A percentile compares a stretch with the other conserved stretches of the same genome.
phyloP scores from a whole-genome alignment of 306 rosid species.

The Medicago lupulina region DNA sequence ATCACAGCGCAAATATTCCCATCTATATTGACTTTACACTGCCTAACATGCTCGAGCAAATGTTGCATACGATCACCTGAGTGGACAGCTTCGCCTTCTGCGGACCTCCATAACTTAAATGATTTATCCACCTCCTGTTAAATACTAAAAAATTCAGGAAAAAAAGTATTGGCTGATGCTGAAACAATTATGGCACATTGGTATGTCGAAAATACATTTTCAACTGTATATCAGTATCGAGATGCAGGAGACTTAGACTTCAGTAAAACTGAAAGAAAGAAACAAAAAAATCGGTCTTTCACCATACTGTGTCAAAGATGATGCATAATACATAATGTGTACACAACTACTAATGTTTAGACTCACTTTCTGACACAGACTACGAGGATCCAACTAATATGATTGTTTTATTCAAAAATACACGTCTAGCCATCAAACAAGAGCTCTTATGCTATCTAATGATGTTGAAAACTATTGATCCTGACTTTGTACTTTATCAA shows the following conservation, averaged over 20 bases:
- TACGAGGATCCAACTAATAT: background rate
- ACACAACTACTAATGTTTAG: background rate
- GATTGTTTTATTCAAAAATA: background rate
- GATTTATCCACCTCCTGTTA: slow-evolving; percentile 74
- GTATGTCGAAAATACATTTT: background rate
- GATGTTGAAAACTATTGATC: slow-evolving; percentile 12
- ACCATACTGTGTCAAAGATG: slow-evolving; percentile 12
- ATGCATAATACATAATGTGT: background rate
- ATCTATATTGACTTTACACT: slow-evolving; percentile 70
- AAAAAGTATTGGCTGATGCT: background rate
- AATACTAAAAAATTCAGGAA: slow-evolving; percentile 13
- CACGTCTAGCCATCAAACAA: background rate
- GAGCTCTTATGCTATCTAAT: background rate
- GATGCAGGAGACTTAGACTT: background rate
- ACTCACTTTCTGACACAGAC: background rate
- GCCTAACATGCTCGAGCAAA: slow-evolving; percentile 80
- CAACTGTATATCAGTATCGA: background rate
- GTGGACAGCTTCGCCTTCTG: slow-evolving; percentile 44
- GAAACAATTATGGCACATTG: slow-evolving; percentile 7
- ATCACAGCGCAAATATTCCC: slow-evolving; percentile 75
- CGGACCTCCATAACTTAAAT: slow-evolving; percentile 57
- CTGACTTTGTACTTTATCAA: slow-evolving; percentile 15
- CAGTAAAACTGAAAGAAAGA: background rate
- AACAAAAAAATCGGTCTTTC: background rate
- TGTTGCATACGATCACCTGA: slow-evolving; percentile 75